Conservation (phyloP, 2,329 filamentous ascomycete genomes). For the Clonostachys solani region DNA sequence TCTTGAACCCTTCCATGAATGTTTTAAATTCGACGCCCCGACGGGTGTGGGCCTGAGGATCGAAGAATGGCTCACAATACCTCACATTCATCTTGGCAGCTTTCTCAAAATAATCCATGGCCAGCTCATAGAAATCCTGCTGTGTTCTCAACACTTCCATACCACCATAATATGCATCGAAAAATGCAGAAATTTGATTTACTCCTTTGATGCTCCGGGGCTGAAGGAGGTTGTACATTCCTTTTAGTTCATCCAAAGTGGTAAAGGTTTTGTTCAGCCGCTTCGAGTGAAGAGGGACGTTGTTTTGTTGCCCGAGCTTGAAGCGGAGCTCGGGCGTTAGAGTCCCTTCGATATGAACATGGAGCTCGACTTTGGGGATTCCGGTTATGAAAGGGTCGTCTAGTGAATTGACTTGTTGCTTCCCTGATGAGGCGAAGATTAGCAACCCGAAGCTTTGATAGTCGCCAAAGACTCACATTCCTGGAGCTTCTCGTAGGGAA, state of each 20-base stretch:
- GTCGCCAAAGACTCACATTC: too few species aligned
- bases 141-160: constrained; percentile 49
- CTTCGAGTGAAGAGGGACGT: constrained; percentile 54
- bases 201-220: background rate
- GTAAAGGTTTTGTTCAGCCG: constrained; percentile 1
- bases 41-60: constrained; percentile 67
- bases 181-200: constrained; percentile 35
- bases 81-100: constrained; percentile 60
- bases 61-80: constrained; percentile 76
- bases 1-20: constrained; percentile 57
- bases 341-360: constrained; percentile 73
- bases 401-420: constrained; percentile 4
- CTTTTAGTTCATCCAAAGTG: background rate
- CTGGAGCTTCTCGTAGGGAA: too few species aligned
- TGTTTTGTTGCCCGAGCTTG: constrained; percentile 60
- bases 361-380: constrained; percentile 76
- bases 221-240: background rate
- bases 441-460: too few species aligned
- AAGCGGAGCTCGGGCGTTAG: constrained; percentile 66
- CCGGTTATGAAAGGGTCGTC: constrained; percentile 46
- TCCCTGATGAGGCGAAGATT: too few species aligned
- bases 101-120: constrained; percentile 64
- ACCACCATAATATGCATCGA: constrained; percentile 57
- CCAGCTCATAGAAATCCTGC: constrained; percentile 66
- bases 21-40: constrained; percentile 58